phyloP scores from a whole-genome alignment of 495 filamentous ascomycete species.

The Sordaria brevicollis region DNA sequence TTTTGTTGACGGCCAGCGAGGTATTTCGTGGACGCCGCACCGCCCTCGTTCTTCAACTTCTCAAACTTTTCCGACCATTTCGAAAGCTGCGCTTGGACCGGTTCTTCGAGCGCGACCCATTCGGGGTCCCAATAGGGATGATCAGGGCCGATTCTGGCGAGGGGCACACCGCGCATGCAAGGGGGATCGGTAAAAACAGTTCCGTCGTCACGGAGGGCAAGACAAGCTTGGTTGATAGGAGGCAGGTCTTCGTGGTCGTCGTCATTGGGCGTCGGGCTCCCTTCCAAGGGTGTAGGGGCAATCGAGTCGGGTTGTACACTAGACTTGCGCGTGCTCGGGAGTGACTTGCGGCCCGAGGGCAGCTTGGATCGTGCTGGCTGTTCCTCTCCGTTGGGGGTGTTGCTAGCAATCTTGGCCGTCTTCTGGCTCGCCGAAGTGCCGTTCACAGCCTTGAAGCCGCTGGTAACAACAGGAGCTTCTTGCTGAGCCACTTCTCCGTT shows the following conservation, averaged over 20 bases:
- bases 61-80: constrained; percentile 31
- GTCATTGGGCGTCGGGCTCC: constrained; percentile 8
- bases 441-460: constrained; percentile 21
- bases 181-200: constrained; percentile 26
- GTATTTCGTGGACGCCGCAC: constrained; percentile 28
- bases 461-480: background rate
- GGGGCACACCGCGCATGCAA: constrained; percentile 33
- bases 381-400: background rate
- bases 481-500: background rate
- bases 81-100: constrained; percentile 20
- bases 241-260: constrained; percentile 5
- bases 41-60: constrained; percentile 4
- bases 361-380: background rate
- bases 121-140: constrained; percentile 38
- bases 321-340: constrained; percentile 9
- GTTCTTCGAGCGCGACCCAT: constrained; percentile 26
- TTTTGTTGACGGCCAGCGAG: constrained; percentile 37
- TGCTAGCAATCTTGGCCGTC: background rate
- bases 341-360: constrained; percentile 11
- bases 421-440: background rate
- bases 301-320: background rate
- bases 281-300: constrained; percentile 5
- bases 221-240: constrained; percentile 28
- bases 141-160: constrained; percentile 29
- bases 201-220: constrained; percentile 31